phyloP scores from a whole-genome alignment of 75 land plant species.

The Selaginella tamariscina region DNA sequence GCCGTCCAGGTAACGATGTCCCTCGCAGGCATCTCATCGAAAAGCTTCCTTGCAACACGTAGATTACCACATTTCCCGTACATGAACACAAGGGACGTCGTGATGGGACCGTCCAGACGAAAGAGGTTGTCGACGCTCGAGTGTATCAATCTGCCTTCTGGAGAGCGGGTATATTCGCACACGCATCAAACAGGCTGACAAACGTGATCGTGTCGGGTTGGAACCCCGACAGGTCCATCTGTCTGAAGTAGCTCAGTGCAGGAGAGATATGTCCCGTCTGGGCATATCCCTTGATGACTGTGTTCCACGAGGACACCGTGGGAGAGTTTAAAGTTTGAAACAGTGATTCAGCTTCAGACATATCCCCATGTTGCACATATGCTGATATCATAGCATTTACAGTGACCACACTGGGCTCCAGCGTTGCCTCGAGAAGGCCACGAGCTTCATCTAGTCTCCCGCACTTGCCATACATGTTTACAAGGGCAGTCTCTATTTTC shows the following conservation, averaged over 20 bases:
- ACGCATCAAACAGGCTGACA: constrained; percentile 1
- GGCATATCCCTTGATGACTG: neutral
- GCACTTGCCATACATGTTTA: neutral
- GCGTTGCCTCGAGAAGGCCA: neutral
- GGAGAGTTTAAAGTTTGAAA: neutral
- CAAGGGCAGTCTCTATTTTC: neutral
- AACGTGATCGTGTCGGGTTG: constrained; percentile 4
- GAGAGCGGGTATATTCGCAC: neutral
- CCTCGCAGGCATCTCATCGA: neutral
- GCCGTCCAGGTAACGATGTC: constrained; percentile 7
- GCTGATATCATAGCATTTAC: neutral
- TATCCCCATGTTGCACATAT: neutral
- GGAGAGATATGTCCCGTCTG: neutral
- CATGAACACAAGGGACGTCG: neutral
- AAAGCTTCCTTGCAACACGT: neutral
- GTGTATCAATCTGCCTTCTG: neutral
- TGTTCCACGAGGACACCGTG: neutral
- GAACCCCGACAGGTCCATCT: neutral
- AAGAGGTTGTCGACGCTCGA: neutral
- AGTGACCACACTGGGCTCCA: neutral
- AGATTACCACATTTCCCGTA: neutral
- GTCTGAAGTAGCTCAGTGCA: neutral
- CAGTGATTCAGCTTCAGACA: neutral
- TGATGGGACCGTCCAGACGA: neutral
- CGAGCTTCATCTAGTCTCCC: neutral